Base-by-base conservation (phyloP, 495 filamentous ascomycete genomes). In the Hyaloscypha hepaticicola region DNA sequence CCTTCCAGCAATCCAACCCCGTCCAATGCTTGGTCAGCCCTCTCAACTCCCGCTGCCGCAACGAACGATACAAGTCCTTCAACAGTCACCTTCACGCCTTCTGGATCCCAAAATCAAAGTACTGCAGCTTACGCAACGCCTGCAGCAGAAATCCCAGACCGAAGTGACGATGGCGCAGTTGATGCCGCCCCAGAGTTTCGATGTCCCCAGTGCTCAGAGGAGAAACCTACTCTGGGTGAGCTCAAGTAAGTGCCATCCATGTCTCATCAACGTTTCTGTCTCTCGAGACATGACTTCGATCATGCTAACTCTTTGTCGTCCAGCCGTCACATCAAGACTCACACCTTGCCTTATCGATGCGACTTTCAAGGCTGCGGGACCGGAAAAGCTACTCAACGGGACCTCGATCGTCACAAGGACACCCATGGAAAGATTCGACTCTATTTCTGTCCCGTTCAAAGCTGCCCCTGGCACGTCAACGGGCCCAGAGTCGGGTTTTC, bases 251-350 rank as follows among this genome's bases (percentile, higher is more conserved):
- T 65, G 1, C 22, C 50, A 11, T 7, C 14, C 50, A 24, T 26
- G 22, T 25, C 22, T 28, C 50, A 16, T 26, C 7, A 19, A 6
- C n/a, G 22, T 7, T 16, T 21, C 25, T 9, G 8, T 19, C 12
- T 33, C 31, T 33, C 31, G 12, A 33, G 19, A 4, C 38, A 8
- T 16, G 19, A 4, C 38, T 16, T 16, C 38, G 19, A 45, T 45
- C 7, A n/a, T 57, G 29, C 49, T 63, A 55, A 63, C 50, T 14
- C 9, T 48, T 19, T 34, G 7, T 29, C 11, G 4, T 27, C 19
- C 21, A 63, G 63, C 22, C 63, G 63, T 9, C 63, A 65, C 56
- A 52, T 65, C 55, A 65, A 65, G 11, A 65, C 56, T 33, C 63
- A 65, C 48, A 60, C 19, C 25, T 16, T 34, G 24, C 63, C 63